Base-by-base conservation (phyloP, 1,284 basidiomycete genomes). In the Cutaneotrichosporon sp. region DNA sequence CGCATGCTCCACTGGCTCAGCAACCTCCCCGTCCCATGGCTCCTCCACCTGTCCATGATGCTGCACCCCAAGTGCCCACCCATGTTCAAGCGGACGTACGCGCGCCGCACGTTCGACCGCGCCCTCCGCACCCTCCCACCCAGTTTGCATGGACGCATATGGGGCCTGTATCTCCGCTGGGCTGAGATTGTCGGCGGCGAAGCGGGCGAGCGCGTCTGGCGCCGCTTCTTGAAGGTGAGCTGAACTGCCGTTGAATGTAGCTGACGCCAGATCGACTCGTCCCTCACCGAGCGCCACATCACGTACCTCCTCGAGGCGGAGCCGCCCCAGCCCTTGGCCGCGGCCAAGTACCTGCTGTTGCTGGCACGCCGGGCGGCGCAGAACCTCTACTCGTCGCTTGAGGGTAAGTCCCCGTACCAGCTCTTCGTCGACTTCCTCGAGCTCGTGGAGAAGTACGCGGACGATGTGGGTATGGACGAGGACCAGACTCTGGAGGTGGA, bases 341-440 rank as follows among this genome's bases (percentile, higher is more conserved):
- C 97, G 0, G 92, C 93, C 7, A 99, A 99, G 77, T 84, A 96
- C 18, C 83, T 97, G 9, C 83, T 99, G 18, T 85, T 86, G 2
- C 82, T 99, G 46, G 92, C 92, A 10, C 85, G 92, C 58, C 89
- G 90, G 73, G 92, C 96, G 1, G 85, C 88, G 1, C 84, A 87
- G 58, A 94, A 93, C 36, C 87, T 89, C 61, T 98, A 97, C 76
- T 84, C 84, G 13, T 92, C 92, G 64, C 89, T 92, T 0, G 94
- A 98, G 73, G 92, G 90, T 56, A 99, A 98, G 82, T 96, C 93
- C 69, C 89, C 96, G 0, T 97, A 97, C 73, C 94, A 98, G 74
- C 84, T 99, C 4, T 86, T 99, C 30, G 87, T 89, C 65, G 92
- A 97, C 70, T 99, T 91, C 86, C 85, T 99, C 42, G 92, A 97